A percentile compares a stretch with the other conserved stretches of the same genome.
phyloP scores from a whole-genome alignment of 495 filamentous ascomycete species.

The Trichoderma asperelloides region DNA sequence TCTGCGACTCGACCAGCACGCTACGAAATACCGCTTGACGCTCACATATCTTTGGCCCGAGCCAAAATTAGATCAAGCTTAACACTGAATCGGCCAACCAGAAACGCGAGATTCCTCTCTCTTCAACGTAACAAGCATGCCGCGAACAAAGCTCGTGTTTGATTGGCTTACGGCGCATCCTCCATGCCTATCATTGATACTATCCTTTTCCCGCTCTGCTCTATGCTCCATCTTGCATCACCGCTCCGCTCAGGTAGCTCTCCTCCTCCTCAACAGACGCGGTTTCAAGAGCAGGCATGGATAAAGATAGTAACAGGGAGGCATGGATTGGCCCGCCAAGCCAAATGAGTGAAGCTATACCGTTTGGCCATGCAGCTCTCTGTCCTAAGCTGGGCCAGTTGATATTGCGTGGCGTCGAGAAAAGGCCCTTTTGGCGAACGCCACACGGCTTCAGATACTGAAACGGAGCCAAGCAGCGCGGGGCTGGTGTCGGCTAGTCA shows the following conservation, averaged over 20 bases:
- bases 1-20: not conserved
- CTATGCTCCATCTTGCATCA: not conserved
- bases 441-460: not conserved
- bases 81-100: not conserved
- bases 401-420: not conserved
- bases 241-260: not conserved
- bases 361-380: not conserved
- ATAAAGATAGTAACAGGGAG: not conserved
- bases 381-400: not conserved
- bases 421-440: not conserved
- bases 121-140: not conserved
- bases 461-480: not conserved
- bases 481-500: constrained; percentile 3
- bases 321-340: not conserved
- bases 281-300: not conserved
- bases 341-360: not conserved
- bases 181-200: not conserved
- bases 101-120: not conserved
- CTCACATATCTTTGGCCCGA: not conserved
- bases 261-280: not conserved
- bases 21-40: not conserved
- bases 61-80: constrained; percentile 6
- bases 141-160: not conserved
- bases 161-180: not conserved
- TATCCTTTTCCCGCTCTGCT: not conserved